Percentiles rank a stretch among this genome's conserved stretches.
Evolutionary conservation across 345 rosid species (phyloP).

Genomic region (Lepidium didymum): DNA sequence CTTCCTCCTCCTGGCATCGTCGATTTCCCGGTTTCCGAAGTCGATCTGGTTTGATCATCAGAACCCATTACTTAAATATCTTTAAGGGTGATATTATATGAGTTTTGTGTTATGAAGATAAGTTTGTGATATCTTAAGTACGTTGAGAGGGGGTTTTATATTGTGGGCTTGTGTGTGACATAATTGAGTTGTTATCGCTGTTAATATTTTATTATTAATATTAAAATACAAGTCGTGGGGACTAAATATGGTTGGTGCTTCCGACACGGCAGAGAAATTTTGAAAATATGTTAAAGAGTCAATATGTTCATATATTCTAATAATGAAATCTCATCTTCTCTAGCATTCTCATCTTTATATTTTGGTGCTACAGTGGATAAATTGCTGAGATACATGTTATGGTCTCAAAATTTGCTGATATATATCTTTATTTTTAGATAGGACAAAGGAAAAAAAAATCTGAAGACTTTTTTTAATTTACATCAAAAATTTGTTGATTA

Average conservation of each 20-base stretch:
- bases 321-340: neutral
- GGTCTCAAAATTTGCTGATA: no score
- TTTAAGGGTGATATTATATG: neutral
- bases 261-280: conserved; percentile 15
- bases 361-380: neutral
- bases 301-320: neutral
- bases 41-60: conserved; percentile 12
- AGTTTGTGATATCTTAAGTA: neutral
- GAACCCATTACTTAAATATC: conserved; percentile 20
- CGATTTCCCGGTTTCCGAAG: conserved; percentile 12
- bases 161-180: neutral
- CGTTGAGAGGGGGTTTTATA: conserved; percentile 13
- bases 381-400: no score
- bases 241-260: conserved; percentile 7
- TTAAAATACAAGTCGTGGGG: conserved; percentile 16
- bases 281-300: conserved; percentile 10
- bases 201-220: neutral
- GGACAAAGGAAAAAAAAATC: no score
- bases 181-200: neutral
- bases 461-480: no score
- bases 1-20: neutral
- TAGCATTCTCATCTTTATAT: conserved; percentile 7
- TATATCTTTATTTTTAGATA: no score
- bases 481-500: no score
- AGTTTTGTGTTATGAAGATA: neutral